Evolutionary conservation across 2,329 filamentous ascomycete species (phyloP).

Genomic region (Calonectria honghensis): DNA sequence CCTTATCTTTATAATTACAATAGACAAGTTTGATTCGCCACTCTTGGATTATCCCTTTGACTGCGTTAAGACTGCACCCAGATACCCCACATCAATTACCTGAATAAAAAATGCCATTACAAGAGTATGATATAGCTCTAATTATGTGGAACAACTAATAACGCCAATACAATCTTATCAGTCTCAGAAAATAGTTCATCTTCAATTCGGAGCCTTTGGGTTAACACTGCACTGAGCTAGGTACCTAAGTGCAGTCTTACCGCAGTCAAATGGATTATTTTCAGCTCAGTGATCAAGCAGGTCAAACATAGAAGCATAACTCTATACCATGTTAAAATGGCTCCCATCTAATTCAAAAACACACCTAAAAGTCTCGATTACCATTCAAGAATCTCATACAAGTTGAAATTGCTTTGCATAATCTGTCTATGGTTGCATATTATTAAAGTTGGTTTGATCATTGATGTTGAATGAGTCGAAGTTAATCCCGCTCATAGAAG

Average conservation of each 20-base stretch:
- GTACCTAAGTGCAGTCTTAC: no score
- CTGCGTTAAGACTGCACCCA: no score
- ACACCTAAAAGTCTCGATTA: not conserved
- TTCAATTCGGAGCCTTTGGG: no score
- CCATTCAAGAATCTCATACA: not conserved
- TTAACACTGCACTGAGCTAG: no score
- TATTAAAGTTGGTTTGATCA: not conserved
- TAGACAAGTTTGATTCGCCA: not conserved
- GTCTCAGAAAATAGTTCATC: no score
- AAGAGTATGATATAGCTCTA: no score
- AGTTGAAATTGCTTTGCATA: not conserved
- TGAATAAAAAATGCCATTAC: no score
- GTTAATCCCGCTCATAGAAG: not conserved
- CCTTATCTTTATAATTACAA: not conserved
- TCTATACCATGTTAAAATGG: not conserved
- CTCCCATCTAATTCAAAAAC: not conserved
- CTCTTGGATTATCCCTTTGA: not conserved
- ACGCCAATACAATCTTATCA: no score
- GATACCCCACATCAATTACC: no score
- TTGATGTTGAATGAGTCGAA: not conserved
- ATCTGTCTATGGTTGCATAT: not conserved
- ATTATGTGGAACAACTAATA: no score
- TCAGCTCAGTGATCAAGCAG: not conserved
- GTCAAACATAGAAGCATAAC: not conserved
- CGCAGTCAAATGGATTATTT: not conserved